Conservation (phyloP, 768 basidiomycete species). For the Nidularia sp. region DNA sequence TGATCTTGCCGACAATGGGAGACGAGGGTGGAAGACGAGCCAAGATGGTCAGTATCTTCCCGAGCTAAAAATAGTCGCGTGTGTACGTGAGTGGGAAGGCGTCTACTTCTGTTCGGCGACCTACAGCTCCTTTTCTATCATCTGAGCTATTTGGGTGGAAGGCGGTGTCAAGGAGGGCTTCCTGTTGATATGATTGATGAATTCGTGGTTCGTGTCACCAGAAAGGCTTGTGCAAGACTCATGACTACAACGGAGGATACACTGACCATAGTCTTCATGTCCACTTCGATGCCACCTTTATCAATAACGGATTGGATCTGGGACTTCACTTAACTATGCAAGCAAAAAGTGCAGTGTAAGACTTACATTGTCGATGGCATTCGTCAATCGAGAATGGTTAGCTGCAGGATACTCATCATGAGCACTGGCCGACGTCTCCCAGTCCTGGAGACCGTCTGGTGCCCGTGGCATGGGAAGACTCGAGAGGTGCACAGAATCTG, state of each 20-base stretch:
- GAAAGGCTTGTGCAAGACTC: background rate
- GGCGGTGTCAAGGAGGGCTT: background rate
- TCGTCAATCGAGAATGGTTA: slow-evolving; percentile 18
- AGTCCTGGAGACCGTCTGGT: slow-evolving; percentile 29
- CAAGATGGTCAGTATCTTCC: background rate
- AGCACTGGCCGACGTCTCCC: slow-evolving; percentile 15
- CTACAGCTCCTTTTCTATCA: background rate
- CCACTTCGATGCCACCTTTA: background rate
- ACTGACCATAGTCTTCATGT: background rate
- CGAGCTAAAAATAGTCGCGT: background rate
- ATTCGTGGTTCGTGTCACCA: background rate
- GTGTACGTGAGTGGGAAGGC: background rate
- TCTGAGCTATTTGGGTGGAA: background rate
- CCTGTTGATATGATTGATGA: background rate
- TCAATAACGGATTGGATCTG: background rate
- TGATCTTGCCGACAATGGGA: background rate
- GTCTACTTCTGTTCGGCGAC: background rate
- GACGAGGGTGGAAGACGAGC: background rate
- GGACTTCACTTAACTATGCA: background rate
- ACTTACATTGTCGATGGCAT: slow-evolving; percentile 4
- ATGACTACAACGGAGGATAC: background rate
- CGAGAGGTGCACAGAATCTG: slow-evolving; percentile 21
- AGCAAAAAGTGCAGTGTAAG: background rate
- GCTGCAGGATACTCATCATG: slow-evolving; percentile 1
- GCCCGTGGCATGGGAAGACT: slow-evolving; percentile 22